phyloP scores from a whole-genome alignment of 1,139 yeast species.

The Nadsonia commutata region DNA sequence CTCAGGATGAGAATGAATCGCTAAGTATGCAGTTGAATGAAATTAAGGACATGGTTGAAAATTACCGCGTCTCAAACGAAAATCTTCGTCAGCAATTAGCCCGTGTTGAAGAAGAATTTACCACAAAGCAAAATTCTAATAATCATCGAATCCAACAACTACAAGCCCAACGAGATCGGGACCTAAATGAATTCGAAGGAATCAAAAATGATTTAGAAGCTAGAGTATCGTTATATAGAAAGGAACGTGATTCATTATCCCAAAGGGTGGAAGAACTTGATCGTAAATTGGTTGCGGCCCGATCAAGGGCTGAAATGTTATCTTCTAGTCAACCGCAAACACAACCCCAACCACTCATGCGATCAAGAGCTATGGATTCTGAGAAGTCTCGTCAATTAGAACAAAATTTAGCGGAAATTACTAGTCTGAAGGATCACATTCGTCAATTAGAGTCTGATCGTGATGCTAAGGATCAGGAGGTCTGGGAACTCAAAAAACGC shows the following conservation, averaged over 20 bases:
- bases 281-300: neutral
- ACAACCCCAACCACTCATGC: no score
- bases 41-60: neutral
- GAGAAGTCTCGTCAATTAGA: no score
- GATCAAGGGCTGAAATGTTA: no score
- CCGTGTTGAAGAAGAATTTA: neutral
- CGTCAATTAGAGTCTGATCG: neutral
- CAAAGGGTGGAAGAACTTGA: neutral
- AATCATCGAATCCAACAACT: neutral
- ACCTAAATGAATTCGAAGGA: neutral
- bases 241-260: neutral
- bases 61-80: neutral
- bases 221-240: neutral
- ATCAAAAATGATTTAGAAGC: neutral
- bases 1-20: neutral
- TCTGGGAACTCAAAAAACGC: neutral
- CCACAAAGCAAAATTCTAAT: neutral
- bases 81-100: neutral
- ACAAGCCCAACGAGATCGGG: neutral
- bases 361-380: no score
- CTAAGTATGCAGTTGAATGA: neutral
- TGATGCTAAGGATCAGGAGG: neutral
- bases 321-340: no score
- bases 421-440: neutral
- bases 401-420: no score